Percentiles rank a stretch among this genome's conserved stretches.
phyloP scores from a whole-genome alignment of 2,329 filamentous ascomycete species.

The Diplocarpon rosae region DNA sequence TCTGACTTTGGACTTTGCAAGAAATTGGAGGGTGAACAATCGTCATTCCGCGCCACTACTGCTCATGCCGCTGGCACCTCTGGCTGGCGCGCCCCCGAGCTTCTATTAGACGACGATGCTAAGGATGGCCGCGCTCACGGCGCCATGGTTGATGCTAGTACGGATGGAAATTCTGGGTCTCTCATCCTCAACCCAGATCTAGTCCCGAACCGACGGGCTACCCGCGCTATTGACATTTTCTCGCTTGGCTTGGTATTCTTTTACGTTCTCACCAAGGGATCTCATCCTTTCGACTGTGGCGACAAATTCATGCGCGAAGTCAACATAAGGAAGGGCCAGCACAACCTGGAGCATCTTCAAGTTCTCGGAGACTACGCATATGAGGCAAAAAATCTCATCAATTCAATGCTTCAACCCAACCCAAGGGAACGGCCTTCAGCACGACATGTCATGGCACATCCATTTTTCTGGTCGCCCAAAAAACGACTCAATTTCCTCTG shows the following conservation, averaged over 20 bases:
- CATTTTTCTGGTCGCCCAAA: conserved; percentile 91
- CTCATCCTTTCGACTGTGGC: conserved; percentile 88
- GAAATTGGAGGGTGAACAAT: conserved; percentile 88
- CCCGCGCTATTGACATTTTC: conserved; percentile 94
- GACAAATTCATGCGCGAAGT: conserved; percentile 93
- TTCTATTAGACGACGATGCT: conserved; percentile 70
- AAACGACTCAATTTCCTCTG: conserved; percentile 89
- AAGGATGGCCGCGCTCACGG: conserved; percentile 32
- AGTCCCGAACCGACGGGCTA: conserved; percentile 65
- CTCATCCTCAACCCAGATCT: conserved; percentile 46
- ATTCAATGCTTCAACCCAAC: conserved; percentile 57
- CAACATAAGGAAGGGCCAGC: conserved; percentile 88
- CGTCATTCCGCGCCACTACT: conserved; percentile 88
- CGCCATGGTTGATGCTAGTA: conserved; percentile 38
- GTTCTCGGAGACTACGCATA: conserved; percentile 71
- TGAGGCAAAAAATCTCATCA: conserved; percentile 80
- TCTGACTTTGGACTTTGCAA: conserved; percentile 98
- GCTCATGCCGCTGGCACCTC: conserved; percentile 87
- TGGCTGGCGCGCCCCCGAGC: conserved; percentile 91
- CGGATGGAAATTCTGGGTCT: conserved; percentile 50
- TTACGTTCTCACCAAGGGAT: conserved; percentile 89
- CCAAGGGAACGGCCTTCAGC: conserved; percentile 57
- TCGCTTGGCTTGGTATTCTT: conserved; percentile 96
- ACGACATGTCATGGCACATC: conserved; percentile 74
- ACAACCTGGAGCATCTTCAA: conserved; percentile 59